Base-by-base conservation (phyloP, 2,329 filamentous ascomycete species). In the Bipolaris cookei region DNA sequence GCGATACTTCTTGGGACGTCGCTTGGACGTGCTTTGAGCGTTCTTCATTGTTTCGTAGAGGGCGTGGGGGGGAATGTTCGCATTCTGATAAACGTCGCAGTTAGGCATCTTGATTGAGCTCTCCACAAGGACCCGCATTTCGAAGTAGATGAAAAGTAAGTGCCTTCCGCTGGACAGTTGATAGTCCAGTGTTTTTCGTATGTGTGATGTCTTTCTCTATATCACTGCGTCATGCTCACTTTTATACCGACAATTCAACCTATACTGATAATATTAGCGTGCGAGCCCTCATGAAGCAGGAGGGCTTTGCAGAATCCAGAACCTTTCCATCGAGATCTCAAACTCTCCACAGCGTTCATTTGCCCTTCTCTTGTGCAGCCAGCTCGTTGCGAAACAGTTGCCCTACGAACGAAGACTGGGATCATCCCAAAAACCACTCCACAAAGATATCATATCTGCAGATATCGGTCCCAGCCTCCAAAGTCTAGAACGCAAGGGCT, bases 301-400 rank as follows among this genome's bases (percentile, higher is more conserved):
- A 35, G 28, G 32, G 16, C 28, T 28, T 14, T 20, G 16, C 21
- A 20, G 34, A 49, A 51, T 57, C 58, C 51, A 63, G 61, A 61
- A 46, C 59, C 16, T 10, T 41, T 30, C 48, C 49, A 59, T 63
- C 56, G 58, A 46, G 55, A 62, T 63, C 59, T 10, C 23, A 59
- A 32, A 47, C 45, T 43, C 35, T 47, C 58, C 55, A 57, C 51
- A 61, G 20, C 30, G 39, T 44, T 54, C 53, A 50, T 48, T 32
- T 46, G 16, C 42, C 50, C 38, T 25, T 25, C 38, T 41, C 20
- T 14, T 41, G 48, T 42, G 30, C 35, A 20, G 32, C 54, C 21
- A 46, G 54, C 16, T 48, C 56, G 57, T 34, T 49, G 42, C 43
- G 46, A n/a, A 47, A 30, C 30, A 50, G 55, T 42, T 58, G 58